A percentile compares a stretch with the other conserved stretches of the same genome.
phyloP scores from a whole-genome alignment of 2,329 filamentous ascomycete genomes.

The Colletotrichum sp. region DNA sequence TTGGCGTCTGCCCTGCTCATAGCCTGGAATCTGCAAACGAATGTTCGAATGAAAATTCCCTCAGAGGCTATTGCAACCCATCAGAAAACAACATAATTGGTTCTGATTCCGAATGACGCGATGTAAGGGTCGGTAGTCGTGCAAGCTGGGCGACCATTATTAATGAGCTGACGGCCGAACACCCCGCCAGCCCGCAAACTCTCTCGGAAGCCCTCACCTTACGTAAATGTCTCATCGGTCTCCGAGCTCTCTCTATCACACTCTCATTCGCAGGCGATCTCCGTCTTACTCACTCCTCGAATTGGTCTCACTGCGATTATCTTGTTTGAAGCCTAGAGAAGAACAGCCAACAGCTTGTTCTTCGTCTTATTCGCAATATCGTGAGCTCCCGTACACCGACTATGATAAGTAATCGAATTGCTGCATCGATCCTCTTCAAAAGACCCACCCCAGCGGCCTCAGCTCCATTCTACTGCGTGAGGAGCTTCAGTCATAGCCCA shows the following conservation, averaged over 20 bases:
- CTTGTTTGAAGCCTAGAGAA: not conserved
- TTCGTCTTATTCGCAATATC: not conserved
- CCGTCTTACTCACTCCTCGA: not conserved
- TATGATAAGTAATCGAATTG: not conserved
- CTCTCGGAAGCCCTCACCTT: not conserved
- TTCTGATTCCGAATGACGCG: not conserved
- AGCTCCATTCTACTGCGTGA: not conserved
- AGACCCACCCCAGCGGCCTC: not conserved
- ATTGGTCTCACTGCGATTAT: too few species aligned
- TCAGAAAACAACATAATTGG: not conserved
- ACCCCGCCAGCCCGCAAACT: not conserved
- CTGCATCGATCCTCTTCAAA: not conserved
- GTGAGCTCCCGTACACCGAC: not conserved
- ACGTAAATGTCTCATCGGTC: constrained; percentile 6
- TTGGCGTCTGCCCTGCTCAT: not conserved
- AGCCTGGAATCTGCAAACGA: not conserved
- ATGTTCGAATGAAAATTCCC: too few species aligned
- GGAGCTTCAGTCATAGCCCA: not conserved
- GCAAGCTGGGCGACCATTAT: not conserved
- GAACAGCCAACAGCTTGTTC: not conserved
- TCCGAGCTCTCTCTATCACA: not conserved
- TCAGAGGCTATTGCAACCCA: not conserved
- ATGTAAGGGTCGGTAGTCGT: not conserved
- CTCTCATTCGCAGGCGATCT: not conserved
- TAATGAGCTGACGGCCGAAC: not conserved